Evolutionary conservation across 1,139 yeast genomes (phyloP), one percentile per base, ranked within the genome.

Genomic region (Kodamaea suecica): DNA sequence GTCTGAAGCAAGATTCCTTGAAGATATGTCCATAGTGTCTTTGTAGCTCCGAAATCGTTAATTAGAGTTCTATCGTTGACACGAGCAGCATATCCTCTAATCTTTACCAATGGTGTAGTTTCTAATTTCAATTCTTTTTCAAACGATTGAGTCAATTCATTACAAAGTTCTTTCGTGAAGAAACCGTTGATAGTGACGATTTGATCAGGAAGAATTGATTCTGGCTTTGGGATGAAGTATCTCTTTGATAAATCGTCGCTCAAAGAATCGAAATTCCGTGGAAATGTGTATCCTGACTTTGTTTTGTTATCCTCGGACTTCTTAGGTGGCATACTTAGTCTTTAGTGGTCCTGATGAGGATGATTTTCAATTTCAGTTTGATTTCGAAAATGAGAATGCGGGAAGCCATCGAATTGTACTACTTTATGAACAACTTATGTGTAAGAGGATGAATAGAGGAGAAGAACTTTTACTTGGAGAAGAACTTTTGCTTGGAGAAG

Each of bases 71-170:
- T 53, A 45, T 78, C 85, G 45, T 80, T 80, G 27, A 69, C 70
- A 24, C 86, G 57, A 0, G 78, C 76, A 2, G 85, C 85, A 45
- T 78, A 79, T 13, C 67, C 73, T 43, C 63, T 73, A 28, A 73
- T 66, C 40, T 74, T 75, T 15, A 65, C 53, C 30, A 70, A 43
- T 0, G 77, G 77, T 0, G 81, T 76, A 0, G 78, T 72, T 39
- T 69, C 77, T 27, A 77, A 46, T 3, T 49, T 44, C 23, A 68
- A 46, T 4, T 53, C 47, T 3, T 45, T 40, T 31, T 53, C 54
- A 39, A 76, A 66, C 6, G 68, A 60, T 11, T 49, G 45, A 25
- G 76, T 64, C 29, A 78, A 52, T 33, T 68, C 72, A 30, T 63
- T 56, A 44, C 83, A 75, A 26, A 70, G 50, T 8, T 61, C 61